Evolutionary conservation across 2,329 filamentous ascomycete species (phyloP).

Genomic region (Celoporthe dispersa): DNA sequence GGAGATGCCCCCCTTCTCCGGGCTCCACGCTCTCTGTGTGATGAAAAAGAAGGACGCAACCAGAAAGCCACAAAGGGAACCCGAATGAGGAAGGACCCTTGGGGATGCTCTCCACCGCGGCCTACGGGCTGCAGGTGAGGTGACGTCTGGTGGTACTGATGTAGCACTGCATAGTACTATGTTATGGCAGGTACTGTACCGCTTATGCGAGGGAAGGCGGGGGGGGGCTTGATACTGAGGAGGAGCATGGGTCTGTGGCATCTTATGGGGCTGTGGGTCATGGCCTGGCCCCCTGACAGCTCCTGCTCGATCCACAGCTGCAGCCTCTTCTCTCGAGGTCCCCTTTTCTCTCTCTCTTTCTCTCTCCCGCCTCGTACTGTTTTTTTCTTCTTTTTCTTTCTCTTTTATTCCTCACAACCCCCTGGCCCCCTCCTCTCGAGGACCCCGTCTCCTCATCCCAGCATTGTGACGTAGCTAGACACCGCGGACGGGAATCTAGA

Average conservation of each 20-base stretch:
- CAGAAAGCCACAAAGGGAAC: not conserved
- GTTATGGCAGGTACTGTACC: not conserved
- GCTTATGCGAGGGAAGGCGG: not conserved
- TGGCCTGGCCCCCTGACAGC: slow-evolving; percentile 2
- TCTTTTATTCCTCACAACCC: not conserved
- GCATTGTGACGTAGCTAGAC: not conserved
- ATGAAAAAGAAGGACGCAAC: not conserved
- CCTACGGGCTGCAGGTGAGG: slow-evolving; percentile 1
- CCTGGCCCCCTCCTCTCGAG: not conserved
- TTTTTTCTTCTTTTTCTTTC: too few species aligned
- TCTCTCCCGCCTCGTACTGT: not conserved
- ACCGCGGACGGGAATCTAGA: not conserved
- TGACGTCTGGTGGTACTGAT: not conserved
- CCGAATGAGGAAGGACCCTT: slow-evolving; percentile 17
- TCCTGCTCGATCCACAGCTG: slow-evolving; percentile 7
- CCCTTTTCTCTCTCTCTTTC: not conserved
- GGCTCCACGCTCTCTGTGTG: not conserved
- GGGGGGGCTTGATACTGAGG: not conserved
- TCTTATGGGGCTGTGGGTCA: not conserved
- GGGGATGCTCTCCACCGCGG: not conserved
- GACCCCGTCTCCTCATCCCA: not conserved
- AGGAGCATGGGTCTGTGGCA: not conserved
- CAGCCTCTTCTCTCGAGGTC: slow-evolving; percentile 12
- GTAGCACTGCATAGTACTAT: not conserved
- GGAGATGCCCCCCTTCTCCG: not conserved